Conservation (phyloP, 805 yeast species). For the Candida patagonica region DNA sequence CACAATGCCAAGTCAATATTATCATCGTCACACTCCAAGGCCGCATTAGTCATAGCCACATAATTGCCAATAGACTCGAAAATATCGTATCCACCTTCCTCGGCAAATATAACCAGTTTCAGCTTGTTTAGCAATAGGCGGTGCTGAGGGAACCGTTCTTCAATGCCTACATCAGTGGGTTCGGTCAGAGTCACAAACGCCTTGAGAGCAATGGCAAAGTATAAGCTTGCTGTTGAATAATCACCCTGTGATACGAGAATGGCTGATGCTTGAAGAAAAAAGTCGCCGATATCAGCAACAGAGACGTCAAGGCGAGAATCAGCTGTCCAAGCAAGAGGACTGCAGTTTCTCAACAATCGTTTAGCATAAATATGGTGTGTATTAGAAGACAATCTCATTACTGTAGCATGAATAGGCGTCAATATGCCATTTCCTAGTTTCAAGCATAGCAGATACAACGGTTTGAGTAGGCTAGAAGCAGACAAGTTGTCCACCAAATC, state of each 20-base stretch:
- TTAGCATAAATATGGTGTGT: slow-evolving; percentile 1
- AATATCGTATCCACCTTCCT: too few species aligned
- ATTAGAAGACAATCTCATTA: not conserved
- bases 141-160: too few species aligned
- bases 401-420: slow-evolving; percentile 1
- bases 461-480: not conserved
- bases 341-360: not conserved
- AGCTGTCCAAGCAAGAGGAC: not conserved
- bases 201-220: not conserved
- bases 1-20: too few species aligned
- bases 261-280: not conserved
- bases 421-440: not conserved
- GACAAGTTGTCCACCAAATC: not conserved
- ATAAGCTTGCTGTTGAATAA: not conserved
- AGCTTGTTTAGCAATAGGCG: too few species aligned
- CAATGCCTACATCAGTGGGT: too few species aligned
- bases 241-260: not conserved
- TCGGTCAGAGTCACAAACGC: not conserved
- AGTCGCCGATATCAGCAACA: slow-evolving; percentile 1
- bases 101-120: too few species aligned
- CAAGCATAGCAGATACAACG: not conserved
- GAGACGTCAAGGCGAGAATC: not conserved
- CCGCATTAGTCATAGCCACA: too few species aligned
- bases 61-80: too few species aligned
- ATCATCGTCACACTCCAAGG: too few species aligned